These are phyloP conservation scores for Alternaria alternata DNA, from an alignment of 2,329 filamentous ascomycete genomes.

Conservation along the genomic window DNA sequence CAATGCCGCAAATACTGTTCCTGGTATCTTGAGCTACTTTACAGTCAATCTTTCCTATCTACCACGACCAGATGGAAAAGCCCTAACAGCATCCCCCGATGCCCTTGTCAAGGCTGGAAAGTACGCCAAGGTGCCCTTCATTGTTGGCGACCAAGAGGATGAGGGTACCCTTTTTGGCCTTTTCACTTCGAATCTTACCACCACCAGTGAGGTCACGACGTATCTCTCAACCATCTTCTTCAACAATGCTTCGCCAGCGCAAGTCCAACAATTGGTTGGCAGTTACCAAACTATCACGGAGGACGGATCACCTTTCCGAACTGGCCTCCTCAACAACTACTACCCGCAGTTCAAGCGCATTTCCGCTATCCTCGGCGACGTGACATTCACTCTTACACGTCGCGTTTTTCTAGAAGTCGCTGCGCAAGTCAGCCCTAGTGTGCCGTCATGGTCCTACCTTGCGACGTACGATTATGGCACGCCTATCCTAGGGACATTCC, in stretches of 20 bases:
- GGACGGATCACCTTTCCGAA: slow-evolving; percentile 76
- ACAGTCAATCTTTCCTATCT: slow-evolving; percentile 77
- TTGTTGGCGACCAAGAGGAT: slow-evolving; percentile 79
- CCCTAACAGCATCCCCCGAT: slow-evolving; percentile 70
- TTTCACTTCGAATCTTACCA: slow-evolving; percentile 73
- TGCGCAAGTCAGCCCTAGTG: slow-evolving; percentile 59
- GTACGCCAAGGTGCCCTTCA: slow-evolving; percentile 68
- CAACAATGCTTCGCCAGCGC: slow-evolving; percentile 59
- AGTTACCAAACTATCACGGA: slow-evolving; percentile 67
- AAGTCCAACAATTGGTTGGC: slow-evolving; percentile 65
- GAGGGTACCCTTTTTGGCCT: slow-evolving; percentile 79
- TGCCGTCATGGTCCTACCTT: slow-evolving; percentile 79
- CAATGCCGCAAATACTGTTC: slow-evolving; percentile 73
- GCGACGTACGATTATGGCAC: slow-evolving; percentile 75
- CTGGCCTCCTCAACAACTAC: slow-evolving; percentile 71
- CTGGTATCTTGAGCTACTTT: slow-evolving; percentile 71
- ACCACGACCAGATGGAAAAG: slow-evolving; percentile 73
- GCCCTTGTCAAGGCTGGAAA: slow-evolving; percentile 60
- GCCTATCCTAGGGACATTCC: slow-evolving; percentile 78
- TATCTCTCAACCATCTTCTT: slow-evolving; percentile 73
- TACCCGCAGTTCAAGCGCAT: slow-evolving; percentile 82
- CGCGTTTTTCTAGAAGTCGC: slow-evolving; percentile 67
- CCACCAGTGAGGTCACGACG: slow-evolving; percentile 63
- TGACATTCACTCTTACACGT: slow-evolving; percentile 76
- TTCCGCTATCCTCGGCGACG: slow-evolving; percentile 76